Base-by-base conservation (phyloP, 192 early-diverging fungal genomes). In the Funneliformis mosseae region DNA sequence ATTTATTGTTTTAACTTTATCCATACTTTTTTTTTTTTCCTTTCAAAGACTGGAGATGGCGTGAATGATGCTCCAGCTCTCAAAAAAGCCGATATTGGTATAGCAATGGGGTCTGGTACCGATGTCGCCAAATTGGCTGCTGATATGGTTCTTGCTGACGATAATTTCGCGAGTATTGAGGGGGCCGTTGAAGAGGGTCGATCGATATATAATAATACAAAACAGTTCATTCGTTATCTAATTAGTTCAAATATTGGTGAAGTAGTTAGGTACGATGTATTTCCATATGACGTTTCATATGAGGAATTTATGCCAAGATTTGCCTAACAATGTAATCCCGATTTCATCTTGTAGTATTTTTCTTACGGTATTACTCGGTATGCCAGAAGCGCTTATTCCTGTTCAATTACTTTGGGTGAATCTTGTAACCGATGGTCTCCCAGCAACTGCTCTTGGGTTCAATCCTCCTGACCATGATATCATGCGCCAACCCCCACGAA, bases 381-480 rank as follows among this genome's bases (percentile, higher is more conserved):
- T 99, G 92, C 97, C 97, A 62, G 97, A 99, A 87, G 97, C 97
- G 18, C 86, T 99, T 81, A 97, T 97, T 66, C 97, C 98, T 62
- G 97, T 99, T 28, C 97, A 98, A 86, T 88, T 99, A 33, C 88
- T 99, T 78, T 99, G 98, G 98, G 97, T 98, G 39, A 99, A 99
- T 84, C 85, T 99, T 70, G 97, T 99, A 8, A 98, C 98, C 5
- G 97, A 98, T 86, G 97, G 97, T 66, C 88, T 98, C 76, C 97
- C 97, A 28, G 98, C 98, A 45, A 97, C 96, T 38, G 97, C 98
- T 21, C 93, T 99, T 73, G 98, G 97, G 38, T 97, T 98, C 88
- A 98, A 99, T 85, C 97, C 97, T 42, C 91, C 98, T 16, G 97
- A 98, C 84, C 87, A 98, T 78, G 95, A 95, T 83, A 98, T 99